Evolutionary conservation across 805 yeast species (phyloP).

Genomic region (Yarrowia sp.): DNA sequence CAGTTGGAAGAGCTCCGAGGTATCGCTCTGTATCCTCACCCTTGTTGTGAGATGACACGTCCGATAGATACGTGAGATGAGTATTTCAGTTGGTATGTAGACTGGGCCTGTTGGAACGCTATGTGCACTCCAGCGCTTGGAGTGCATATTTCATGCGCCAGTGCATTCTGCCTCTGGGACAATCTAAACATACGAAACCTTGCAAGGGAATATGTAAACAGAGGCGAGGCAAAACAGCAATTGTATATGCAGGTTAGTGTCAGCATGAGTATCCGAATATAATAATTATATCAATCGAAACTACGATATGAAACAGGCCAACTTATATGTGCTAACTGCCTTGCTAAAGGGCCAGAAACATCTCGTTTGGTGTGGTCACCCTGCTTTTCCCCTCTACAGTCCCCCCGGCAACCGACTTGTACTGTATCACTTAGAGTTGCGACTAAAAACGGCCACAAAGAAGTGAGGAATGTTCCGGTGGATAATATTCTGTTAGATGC

Average conservation of each 20-base stretch:
- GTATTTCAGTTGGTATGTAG: constrained; percentile 7
- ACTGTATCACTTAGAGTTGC: constrained; percentile 4
- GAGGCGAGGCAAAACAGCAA: constrained; percentile 16
- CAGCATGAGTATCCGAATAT: background rate
- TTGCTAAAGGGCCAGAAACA: background rate
- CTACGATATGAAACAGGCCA: background rate
- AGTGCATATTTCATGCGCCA: constrained; percentile 17
- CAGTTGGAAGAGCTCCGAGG: background rate
- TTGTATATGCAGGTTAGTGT: constrained; percentile 18
- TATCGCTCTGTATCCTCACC: background rate
- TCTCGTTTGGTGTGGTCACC: background rate
- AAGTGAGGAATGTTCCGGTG: constrained; percentile 9
- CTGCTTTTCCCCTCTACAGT: constrained; percentile 11
- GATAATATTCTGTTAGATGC: constrained; percentile 12
- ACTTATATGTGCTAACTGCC: background rate
- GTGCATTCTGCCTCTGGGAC: constrained; percentile 33
- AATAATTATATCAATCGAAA: background rate
- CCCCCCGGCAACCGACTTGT: constrained; percentile 19
- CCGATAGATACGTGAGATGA: constrained; percentile 13
- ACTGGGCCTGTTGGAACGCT: constrained; percentile 4
- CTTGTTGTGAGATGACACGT: constrained; percentile 20
- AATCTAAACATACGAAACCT: constrained; percentile 38
- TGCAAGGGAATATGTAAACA: constrained; percentile 34
- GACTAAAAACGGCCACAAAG: constrained; percentile 19
- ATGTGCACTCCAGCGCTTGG: constrained; percentile 1